These are phyloP conservation scores for Aspergillus awamori DNA, from an alignment of 2,329 filamentous ascomycete genomes.

Conservation along the genomic window DNA sequence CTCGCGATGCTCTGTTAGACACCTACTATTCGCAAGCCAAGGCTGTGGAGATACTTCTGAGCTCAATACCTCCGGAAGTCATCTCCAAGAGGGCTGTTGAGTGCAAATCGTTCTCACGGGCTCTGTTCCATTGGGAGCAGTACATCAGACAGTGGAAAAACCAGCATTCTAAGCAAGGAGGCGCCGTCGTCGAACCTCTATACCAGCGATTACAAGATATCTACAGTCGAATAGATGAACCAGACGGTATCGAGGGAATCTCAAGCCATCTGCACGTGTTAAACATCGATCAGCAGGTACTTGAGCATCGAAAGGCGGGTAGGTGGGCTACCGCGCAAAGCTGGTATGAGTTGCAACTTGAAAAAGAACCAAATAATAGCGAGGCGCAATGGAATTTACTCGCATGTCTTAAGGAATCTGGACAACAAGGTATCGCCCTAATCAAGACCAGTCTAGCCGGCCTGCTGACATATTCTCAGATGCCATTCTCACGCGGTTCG, in stretches of 20 bases:
- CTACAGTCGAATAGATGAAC: constrained; percentile 96
- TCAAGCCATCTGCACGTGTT: constrained; percentile 82
- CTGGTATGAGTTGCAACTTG: constrained; percentile 92
- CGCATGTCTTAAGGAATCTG: constrained; percentile 89
- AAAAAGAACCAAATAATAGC: constrained; percentile 73
- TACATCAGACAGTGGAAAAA: constrained; percentile 67
- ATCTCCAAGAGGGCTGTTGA: constrained; percentile 85
- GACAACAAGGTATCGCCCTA: constrained; percentile 73
- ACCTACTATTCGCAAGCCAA: constrained; percentile 51
- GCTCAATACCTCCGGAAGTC: constrained; percentile 69
- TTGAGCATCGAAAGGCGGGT: constrained; percentile 90
- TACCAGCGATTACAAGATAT: constrained; percentile 85
- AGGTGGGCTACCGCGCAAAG: constrained; percentile 93
- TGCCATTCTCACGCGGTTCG: constrained; percentile 81
- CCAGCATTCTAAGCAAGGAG: constrained; percentile 52
- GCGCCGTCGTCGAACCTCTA: constrained; percentile 61
- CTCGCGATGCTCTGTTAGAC: constrained; percentile 32
- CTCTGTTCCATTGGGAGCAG: constrained; percentile 92
- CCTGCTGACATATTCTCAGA: constrained; percentile 53
- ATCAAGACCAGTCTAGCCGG: neutral
- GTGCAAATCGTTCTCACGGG: constrained; percentile 88
- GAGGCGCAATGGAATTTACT: constrained; percentile 82
- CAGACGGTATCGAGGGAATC: constrained; percentile 93
- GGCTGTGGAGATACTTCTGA: constrained; percentile 72
- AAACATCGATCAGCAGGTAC: constrained; percentile 90